Evolutionary conservation across 2,329 filamentous ascomycete species (phyloP).

Genomic region (Grosmannia serpens): DNA sequence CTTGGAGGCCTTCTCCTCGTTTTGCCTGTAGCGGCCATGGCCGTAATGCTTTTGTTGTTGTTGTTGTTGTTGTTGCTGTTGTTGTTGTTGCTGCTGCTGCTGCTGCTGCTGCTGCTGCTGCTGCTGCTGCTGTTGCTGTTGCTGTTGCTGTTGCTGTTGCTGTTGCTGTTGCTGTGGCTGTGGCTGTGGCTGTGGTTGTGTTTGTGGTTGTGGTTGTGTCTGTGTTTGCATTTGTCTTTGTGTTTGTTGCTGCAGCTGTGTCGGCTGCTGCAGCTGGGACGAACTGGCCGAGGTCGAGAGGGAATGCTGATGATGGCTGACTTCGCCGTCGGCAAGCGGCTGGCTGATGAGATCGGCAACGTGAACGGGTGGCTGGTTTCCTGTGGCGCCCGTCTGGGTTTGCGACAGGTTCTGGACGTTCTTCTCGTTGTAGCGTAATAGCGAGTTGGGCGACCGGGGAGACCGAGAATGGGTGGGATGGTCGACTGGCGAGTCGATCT

Average conservation of each 20-base stretch:
- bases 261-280: neutral
- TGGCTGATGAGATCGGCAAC: constrained; percentile 21
- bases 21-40: constrained; percentile 16
- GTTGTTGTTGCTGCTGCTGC: constrained; percentile 2
- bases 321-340: constrained; percentile 15
- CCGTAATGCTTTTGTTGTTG: constrained; percentile 13
- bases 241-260: constrained; percentile 2
- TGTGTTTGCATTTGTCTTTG: too few species aligned
- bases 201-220: constrained; percentile 1
- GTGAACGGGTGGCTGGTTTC: constrained; percentile 16
- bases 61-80: constrained; percentile 13
- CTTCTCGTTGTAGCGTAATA: constrained; percentile 32
- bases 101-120: constrained; percentile 1
- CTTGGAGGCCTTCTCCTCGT: constrained; percentile 32
- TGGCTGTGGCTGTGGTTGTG: constrained; percentile 10
- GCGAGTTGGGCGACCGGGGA: constrained; percentile 31
- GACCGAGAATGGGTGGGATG: constrained; percentile 22
- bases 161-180: constrained; percentile 14
- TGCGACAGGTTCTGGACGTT: constrained; percentile 14
- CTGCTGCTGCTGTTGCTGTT: constrained; percentile 1
- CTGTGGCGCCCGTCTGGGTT: neutral
- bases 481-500: constrained; percentile 23
- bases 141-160: constrained; percentile 5
- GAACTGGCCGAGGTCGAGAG: constrained; percentile 8
- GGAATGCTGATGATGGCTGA: constrained; percentile 17